Percentiles rank a stretch among this genome's conserved stretches.
Evolutionary conservation across 139 green algal species (phyloP).

Genomic region (Chlorella vulgaris): DNA sequence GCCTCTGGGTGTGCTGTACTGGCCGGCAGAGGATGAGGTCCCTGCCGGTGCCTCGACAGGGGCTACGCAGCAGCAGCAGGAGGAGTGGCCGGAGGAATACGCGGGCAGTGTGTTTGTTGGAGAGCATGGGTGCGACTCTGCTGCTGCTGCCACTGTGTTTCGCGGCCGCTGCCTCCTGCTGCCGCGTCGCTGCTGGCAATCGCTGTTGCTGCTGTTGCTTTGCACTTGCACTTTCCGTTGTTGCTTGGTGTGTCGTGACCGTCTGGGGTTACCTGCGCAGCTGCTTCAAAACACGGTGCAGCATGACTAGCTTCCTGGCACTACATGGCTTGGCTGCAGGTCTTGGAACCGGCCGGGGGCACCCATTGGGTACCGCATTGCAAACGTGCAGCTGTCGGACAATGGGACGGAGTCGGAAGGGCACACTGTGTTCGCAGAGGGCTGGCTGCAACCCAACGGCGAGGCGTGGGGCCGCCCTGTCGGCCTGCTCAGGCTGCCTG

Average conservation of each 20-base stretch:
- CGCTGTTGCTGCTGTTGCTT: no score
- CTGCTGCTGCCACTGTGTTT: background rate
- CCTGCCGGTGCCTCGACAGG: background rate
- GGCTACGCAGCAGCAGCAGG: background rate
- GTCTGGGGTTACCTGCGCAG: background rate
- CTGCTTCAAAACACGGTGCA: background rate
- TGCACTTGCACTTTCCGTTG: background rate
- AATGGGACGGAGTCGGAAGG: background rate
- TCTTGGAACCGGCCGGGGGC: constrained; percentile 41
- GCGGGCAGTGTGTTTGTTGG: constrained; percentile 47
- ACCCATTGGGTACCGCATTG: constrained; percentile 30
- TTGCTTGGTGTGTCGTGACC: background rate
- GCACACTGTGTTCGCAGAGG: constrained; percentile 24
- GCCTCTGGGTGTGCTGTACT: constrained; percentile 55
- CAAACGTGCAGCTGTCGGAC: constrained; percentile 2
- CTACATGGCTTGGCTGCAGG: constrained; percentile 30
- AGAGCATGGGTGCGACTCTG: constrained; percentile 4
- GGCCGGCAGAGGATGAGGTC: background rate
- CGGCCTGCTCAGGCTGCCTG: constrained; percentile 42
- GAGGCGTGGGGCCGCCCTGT: constrained; percentile 37
- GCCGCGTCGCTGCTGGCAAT: no score
- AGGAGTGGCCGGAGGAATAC: constrained; percentile 41
- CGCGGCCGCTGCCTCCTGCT: no score
- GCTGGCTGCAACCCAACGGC: constrained; percentile 11
- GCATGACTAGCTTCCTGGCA: background rate